Base-by-base conservation (phyloP, 2,329 filamentous ascomycete species). In the Fusarium pseudoanthophilum region DNA sequence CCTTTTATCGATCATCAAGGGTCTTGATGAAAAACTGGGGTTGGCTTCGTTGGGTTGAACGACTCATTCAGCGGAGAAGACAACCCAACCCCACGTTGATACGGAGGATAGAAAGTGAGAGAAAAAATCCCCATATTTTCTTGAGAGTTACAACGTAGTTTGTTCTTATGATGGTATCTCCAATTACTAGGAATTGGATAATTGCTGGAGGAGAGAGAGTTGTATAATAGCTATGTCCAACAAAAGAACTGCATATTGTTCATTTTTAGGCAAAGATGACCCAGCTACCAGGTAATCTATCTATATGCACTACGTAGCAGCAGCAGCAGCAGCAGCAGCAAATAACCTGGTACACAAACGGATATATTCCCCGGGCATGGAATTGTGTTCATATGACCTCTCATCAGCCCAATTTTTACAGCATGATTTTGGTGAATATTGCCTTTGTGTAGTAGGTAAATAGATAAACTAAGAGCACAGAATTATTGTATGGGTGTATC, bases 371-470 rank as follows among this genome's bases (percentile, higher is more conserved):
- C 57, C 58, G 49, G 71, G 60, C 68, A 69, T 74, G 71, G 48
- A 62, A 42, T 52, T 72, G 45, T 51, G 71, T 65, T 74, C 64
- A 74, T 74, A 73, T 74, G 72, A 74, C 72, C 42, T 63, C 16
- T 49, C 37, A 42, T 49, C 37, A 42, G 20, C 42, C 46, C 51
- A 37, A 58, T 72, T 72, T 55, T 72, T 52, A 60, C 11, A n/a
- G 16, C 42, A 45, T 39, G 34, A 63, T 49, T 21, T 30, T 40
- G 39, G 21, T 18, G n/a, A 11, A 43, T 59, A 51, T 59, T 56
- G 34, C 30, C 55, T 42, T 48, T 65, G 57, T 42, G 39, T 46
- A 55, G 14, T 18, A 37, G 43, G 43, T 21, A 21, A 55, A 39
- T 49, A 36, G 64, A 21, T 49, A n/a, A 51, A 36, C 24, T 14